Base-by-base conservation (phyloP, 2,329 filamentous ascomycete species). In the Exophiala sp. region DNA sequence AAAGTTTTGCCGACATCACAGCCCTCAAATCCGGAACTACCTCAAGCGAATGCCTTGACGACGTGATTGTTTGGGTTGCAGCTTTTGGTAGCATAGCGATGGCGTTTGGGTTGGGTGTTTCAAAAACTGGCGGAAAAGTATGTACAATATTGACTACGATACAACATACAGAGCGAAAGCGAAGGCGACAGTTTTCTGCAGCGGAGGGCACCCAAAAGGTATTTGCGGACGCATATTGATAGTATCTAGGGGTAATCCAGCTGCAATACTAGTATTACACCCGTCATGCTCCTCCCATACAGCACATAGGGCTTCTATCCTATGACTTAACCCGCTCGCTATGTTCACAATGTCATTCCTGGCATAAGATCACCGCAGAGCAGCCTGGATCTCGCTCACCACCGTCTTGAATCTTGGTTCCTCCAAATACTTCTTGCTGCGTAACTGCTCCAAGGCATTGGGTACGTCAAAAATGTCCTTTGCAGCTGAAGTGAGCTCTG, bases 391-490 rank as follows among this genome's bases (percentile, higher is more conserved):
- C 71, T 88, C 85, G 42, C 69, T 72, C 33, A 82, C 74, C 10
- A 87, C 75, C 39, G 79, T 77, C 72, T 78, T 80, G 47, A 85
- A 78, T 55, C 85, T 75, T 4, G 81, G 80, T 65, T 86, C 82
- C 65, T 79, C 80, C 20, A 81, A 78, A 57, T 71, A 64, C 21
- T 67, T 67, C 10, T 77, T 79, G 32, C 70, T 69, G 51, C 79
- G 75, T 4, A 80, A 73, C 47, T 69, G 70, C 35, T 69, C 63
- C 54, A 85, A 66, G 45, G 76, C 71, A 60, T 66, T 69, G 45
- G 76, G 67, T 48, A 84, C 65, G 50, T 78, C 74, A 69, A 80
- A 76, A 39, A 85, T 72, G 59, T 84, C 79, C 68, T 78, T 78
- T 50, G 80, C 79, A 35, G 80, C 78, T 62, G 75, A 74, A 61